Evolutionary conservation across 371 early-diverging fungal genomes (phyloP), one percentile per base, ranked within the genome.

Genomic region (Ecytonucleospora hepatopenaei): DNA sequence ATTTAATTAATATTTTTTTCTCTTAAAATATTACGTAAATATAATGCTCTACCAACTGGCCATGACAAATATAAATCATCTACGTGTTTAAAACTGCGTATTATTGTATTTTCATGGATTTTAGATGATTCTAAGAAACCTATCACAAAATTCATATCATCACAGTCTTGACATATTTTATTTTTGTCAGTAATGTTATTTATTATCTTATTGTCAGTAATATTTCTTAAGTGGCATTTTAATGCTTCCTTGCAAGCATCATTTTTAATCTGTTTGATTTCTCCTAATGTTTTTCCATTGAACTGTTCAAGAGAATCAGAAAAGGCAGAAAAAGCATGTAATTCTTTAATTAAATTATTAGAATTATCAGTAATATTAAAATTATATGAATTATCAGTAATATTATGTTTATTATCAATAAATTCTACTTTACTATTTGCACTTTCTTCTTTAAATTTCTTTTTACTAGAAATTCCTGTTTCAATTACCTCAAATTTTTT

Each of bases 401-500:
- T n/a, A n/a, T n/a, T n/a, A n/a, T n/a, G n/a, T n/a, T n/a, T n/a
- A n/a, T n/a, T n/a, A n/a, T n/a, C n/a, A n/a, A n/a, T n/a, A n/a
- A n/a, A n/a, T n/a, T n/a, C n/a, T n/a, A n/a, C n/a, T n/a, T n/a
- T n/a, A n/a, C n/a, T n/a, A n/a, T n/a, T n/a, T n/a, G n/a, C n/a
- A n/a, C n/a, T n/a, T n/a, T n/a, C n/a, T n/a, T n/a, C n/a, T n/a
- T 47, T 15, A 23, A 26, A 8, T 5, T 30, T 17, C 21, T 23
- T 63, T 8, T 40, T 63, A 21, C 5, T 15, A 5, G n/a, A 4
- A 27, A 63, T 51, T 19, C 64, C 64, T 24, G n/a, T 34, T 15
- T 31, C 54, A 23, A 40, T 4, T 17, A 21, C 5, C 8, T 63
- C 31, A 4, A 63, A 3, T n/a, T 17, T 48, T n/a, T 48, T 55